phyloP scores from a whole-genome alignment of 441 rosid genomes.

The Populus hybrid region DNA sequence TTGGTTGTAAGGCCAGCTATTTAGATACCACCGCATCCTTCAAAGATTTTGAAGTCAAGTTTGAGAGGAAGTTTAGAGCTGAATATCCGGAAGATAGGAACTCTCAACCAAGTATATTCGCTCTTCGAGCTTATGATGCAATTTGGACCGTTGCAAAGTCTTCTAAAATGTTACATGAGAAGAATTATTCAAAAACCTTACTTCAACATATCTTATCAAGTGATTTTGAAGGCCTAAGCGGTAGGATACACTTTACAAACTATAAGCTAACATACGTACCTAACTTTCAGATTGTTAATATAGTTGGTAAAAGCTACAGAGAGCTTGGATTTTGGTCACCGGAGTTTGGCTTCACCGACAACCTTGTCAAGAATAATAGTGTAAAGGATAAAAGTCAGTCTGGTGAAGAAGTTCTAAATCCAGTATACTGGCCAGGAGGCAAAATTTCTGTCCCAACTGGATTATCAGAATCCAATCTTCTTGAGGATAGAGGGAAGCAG shows the following conservation, averaged over 20 bases:
- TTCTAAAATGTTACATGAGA: neutral
- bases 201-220: neutral
- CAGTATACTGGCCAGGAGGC: neutral
- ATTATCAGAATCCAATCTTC: neutral
- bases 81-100: constrained; percentile 1
- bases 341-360: neutral
- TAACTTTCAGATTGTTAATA: neutral
- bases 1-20: neutral
- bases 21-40: neutral
- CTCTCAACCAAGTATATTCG: neutral
- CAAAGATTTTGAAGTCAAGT: neutral
- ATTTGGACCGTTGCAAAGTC: constrained; percentile 2
- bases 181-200: neutral
- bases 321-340: neutral
- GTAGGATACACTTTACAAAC: neutral
- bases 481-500: no score
- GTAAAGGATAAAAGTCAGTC: neutral
- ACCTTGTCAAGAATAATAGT: neutral
- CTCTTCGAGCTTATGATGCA: neutral
- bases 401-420: neutral
- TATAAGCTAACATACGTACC: neutral
- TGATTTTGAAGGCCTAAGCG: constrained; percentile 4
- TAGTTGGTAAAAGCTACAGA: constrained; percentile 5
- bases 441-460: neutral
- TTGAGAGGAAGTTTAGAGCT: neutral